phyloP scores from a whole-genome alignment of 176 grass and related monocot species.

The Metroxylon sagu region DNA sequence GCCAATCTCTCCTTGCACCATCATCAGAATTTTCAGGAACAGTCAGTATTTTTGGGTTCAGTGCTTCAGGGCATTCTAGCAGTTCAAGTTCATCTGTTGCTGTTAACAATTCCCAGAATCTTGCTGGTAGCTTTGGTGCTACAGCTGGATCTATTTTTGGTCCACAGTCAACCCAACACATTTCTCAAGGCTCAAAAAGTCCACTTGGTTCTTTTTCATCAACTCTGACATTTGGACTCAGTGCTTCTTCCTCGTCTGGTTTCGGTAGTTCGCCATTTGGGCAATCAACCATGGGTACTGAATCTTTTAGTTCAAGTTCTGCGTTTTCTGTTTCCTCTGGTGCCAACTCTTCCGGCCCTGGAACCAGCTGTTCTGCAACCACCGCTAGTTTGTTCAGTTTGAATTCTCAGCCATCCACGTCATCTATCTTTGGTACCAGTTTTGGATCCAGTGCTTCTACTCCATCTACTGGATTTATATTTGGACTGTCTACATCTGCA shows the following conservation, averaged over 20 bases:
- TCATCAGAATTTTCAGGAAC: constrained; percentile 30
- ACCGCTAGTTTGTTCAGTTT: constrained; percentile 16
- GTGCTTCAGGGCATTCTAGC: constrained; percentile 33
- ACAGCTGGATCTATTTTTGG: constrained; percentile 19
- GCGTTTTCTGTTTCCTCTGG: constrained; percentile 4
- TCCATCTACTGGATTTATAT: constrained; percentile 30
- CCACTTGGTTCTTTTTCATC: constrained; percentile 22
- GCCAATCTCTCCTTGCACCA: constrained; percentile 23
- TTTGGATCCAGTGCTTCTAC: constrained; percentile 43
- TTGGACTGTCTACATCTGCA: constrained; percentile 32
- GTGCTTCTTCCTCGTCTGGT: constrained; percentile 35
- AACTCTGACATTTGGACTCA: constrained; percentile 21
- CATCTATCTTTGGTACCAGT: constrained; percentile 24
- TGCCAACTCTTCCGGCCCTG: background rate
- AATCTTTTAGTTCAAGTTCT: constrained; percentile 3
- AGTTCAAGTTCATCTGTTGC: constrained; percentile 19
- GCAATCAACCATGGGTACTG: constrained; percentile 18
- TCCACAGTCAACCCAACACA: constrained; percentile 16
- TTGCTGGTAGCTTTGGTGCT: constrained; percentile 4
- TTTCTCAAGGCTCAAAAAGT: constrained; percentile 21
- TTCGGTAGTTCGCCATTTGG: constrained; percentile 42
- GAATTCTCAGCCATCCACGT: constrained; percentile 14
- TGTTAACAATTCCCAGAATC: constrained; percentile 20
- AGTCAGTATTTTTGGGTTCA: constrained; percentile 32
- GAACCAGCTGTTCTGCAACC: background rate